Percentiles rank a stretch among this genome's conserved stretches.
Conservation (phyloP, 805 yeast species). For the Saturnispora diversa region DNA sequence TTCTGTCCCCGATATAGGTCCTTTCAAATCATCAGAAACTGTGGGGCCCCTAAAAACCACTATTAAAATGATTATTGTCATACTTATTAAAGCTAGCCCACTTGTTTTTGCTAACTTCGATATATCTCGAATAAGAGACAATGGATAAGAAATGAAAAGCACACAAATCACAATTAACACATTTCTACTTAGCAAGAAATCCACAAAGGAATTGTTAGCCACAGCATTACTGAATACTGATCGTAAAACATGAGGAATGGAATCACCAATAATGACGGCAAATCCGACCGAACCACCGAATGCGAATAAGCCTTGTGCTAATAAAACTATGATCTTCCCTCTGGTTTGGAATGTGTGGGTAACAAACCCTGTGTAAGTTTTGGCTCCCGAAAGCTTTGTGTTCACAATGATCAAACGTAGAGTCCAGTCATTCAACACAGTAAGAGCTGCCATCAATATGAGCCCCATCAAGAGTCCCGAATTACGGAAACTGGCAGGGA, state of each 20-base stretch:
- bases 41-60: slow-evolving; percentile 71
- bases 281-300: slow-evolving; percentile 93
- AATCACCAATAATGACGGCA: slow-evolving; percentile 90
- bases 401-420: slow-evolving; percentile 69
- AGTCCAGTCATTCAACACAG: slow-evolving; percentile 84
- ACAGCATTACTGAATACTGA: slow-evolving; percentile 48
- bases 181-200: slow-evolving; percentile 56
- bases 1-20: slow-evolving; percentile 36
- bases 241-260: slow-evolving; percentile 81
- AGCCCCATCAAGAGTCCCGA: slow-evolving; percentile 74
- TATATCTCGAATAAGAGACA: slow-evolving; percentile 72
- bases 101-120: slow-evolving; percentile 81
- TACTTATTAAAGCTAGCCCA: slow-evolving; percentile 76
- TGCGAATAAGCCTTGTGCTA: slow-evolving; percentile 83
- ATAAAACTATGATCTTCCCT: slow-evolving; percentile 60
- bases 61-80: slow-evolving; percentile 67
- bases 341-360: slow-evolving; percentile 64
- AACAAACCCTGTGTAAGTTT: slow-evolving; percentile 81
- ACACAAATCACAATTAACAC: slow-evolving; percentile 66
- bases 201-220: slow-evolving; percentile 32
- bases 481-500: slow-evolving; percentile 79
- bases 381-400: slow-evolving; percentile 66
- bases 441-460: slow-evolving; percentile 48
- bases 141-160: slow-evolving; percentile 67
- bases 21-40: slow-evolving; percentile 40